Conservation (phyloP, 148 eudicot species). For the Chenopodium album region DNA sequence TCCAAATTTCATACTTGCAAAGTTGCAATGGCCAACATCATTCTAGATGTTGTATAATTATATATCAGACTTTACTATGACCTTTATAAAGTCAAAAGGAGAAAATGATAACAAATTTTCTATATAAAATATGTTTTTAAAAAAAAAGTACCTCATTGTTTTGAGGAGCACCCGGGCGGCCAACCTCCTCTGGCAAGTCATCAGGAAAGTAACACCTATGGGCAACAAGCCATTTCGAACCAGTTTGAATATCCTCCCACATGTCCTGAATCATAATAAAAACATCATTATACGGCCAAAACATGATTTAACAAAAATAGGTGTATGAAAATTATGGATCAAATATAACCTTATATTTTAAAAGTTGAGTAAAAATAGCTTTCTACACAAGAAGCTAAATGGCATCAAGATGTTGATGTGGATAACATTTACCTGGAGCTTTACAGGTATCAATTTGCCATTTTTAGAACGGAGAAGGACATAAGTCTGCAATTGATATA, state of each 20-base stretch:
- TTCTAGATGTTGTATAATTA: not conserved
- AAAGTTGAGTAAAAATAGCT: not conserved
- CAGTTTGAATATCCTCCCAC: conserved; percentile 88
- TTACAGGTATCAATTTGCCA: conserved; percentile 60
- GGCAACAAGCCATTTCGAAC: conserved; percentile 60
- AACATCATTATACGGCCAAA: conserved; percentile 1
- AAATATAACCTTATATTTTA: not conserved
- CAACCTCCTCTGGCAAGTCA: conserved; percentile 90
- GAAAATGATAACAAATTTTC: not conserved
- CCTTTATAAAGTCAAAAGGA: not conserved
- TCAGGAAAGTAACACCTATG: conserved; percentile 78
- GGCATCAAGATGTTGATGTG: not conserved
- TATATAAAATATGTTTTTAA: not conserved
- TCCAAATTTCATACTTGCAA: not conserved
- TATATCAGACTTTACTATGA: not conserved
- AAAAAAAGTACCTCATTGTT: conserved; percentile 70
- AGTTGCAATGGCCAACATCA: not conserved
- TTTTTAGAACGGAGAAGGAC: conserved; percentile 46
- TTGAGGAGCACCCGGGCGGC: conserved; percentile 83
- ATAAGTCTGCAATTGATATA: conserved; percentile 60
- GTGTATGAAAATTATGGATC: not conserved
- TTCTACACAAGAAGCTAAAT: not conserved
- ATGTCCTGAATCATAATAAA: conserved; percentile 56
- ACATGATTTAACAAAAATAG: not conserved
- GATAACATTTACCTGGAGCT: conserved; percentile 50